phyloP scores from a whole-genome alignment of 768 basidiomycete genomes.

The Leccinum olivaceopallidum region DNA sequence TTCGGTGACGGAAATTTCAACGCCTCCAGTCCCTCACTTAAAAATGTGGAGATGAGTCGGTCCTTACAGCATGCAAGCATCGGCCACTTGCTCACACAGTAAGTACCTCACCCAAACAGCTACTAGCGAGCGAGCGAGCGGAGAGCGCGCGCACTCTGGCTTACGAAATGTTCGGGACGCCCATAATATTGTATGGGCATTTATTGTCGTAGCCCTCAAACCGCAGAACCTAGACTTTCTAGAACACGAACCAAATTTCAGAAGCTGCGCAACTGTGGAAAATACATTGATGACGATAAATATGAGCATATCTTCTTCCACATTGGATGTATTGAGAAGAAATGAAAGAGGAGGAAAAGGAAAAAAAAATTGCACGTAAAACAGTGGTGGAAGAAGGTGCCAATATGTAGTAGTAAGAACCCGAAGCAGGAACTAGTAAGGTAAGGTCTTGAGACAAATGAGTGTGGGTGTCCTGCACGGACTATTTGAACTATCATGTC shows the following conservation, averaged over 20 bases:
- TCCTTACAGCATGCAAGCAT: not conserved
- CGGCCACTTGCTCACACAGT: not conserved
- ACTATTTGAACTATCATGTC: conserved; percentile 12
- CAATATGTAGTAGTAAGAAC: conserved; percentile 1
- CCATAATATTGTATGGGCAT: not conserved
- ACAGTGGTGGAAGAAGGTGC: not conserved
- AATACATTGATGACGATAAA: not conserved
- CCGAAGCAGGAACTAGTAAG: not conserved
- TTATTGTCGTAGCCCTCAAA: not conserved
- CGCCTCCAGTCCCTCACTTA: not conserved
- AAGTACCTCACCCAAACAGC: not conserved
- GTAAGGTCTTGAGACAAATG: conserved; percentile 1
- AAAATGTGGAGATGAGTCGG: not conserved
- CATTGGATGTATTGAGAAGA: not conserved
- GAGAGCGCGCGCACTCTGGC: not conserved
- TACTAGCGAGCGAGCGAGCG: not conserved
- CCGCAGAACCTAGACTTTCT: not conserved
- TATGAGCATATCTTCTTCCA: not conserved
- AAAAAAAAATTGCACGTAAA: not conserved
- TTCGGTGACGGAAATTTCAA: too few species aligned
- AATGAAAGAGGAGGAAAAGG: not conserved
- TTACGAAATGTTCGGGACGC: not conserved
- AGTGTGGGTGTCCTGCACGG: not conserved
- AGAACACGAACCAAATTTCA: not conserved
- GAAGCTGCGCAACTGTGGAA: not conserved